Evolutionary conservation across 2,329 filamentous ascomycete genomes (phyloP).

Genomic region (Fusarium verrucosum): DNA sequence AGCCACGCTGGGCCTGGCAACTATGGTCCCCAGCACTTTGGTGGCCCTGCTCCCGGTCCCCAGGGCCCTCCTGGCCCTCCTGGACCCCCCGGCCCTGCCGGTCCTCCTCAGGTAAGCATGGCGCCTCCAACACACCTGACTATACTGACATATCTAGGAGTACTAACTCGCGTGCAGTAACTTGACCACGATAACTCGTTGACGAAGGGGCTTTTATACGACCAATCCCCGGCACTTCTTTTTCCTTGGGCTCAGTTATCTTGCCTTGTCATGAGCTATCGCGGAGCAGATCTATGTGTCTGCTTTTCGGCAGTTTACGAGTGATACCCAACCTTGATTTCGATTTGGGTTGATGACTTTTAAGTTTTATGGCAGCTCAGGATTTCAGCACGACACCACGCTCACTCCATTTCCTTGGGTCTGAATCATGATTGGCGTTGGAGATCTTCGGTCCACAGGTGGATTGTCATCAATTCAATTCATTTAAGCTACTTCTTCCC

Average conservation of each 20-base stretch:
- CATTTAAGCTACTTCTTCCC: constrained; percentile 45
- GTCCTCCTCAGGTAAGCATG: constrained; percentile 52
- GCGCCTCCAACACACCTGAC: background rate
- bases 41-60: constrained; percentile 55
- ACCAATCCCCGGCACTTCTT: constrained; percentile 36
- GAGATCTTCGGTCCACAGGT: constrained; percentile 51
- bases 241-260: constrained; percentile 45
- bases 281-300: constrained; percentile 36
- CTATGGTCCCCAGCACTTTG: constrained; percentile 59
- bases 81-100: constrained; percentile 51
- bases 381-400: constrained; percentile 46
- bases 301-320: constrained; percentile 38
- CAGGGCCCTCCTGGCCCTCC: constrained; percentile 55
- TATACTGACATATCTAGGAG: constrained; percentile 19
- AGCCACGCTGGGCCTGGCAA: constrained; percentile 55
- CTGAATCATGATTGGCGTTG: constrained; percentile 55
- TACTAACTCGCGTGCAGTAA: constrained; percentile 38
- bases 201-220: constrained; percentile 41
- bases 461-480: constrained; percentile 52
- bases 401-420: constrained; percentile 49
- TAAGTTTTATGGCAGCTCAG: constrained; percentile 47
- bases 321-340: constrained; percentile 41
- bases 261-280: constrained; percentile 40
- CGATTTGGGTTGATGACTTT: constrained; percentile 42
- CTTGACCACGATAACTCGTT: constrained; percentile 45